phyloP scores from a whole-genome alignment of 371 early-diverging fungal genomes.

The Rhizomucor miehei region DNA sequence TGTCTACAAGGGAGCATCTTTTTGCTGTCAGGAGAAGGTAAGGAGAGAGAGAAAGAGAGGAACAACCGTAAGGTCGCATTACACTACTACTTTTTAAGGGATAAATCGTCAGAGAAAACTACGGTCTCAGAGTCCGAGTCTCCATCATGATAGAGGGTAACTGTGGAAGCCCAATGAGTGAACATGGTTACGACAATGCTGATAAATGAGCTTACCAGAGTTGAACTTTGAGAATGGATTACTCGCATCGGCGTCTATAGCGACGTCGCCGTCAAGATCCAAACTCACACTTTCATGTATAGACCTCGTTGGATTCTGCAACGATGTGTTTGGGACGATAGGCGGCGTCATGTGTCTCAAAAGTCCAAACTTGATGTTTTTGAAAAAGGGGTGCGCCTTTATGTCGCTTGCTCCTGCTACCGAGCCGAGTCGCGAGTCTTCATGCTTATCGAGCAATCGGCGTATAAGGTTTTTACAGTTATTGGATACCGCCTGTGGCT shows the following conservation, averaged over 20 bases:
- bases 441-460: constrained; percentile 82
- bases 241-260: constrained; percentile 8
- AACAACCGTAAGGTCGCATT: no score
- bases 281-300: constrained; percentile 63
- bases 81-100: no score
- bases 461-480: constrained; percentile 76
- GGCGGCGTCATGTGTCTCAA: constrained; percentile 87
- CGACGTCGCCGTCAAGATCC: constrained; percentile 45
- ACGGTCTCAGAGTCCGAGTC: constrained; percentile 23
- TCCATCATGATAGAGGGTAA: constrained; percentile 19
- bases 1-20: no score
- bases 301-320: constrained; percentile 43
- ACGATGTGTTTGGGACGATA: constrained; percentile 72
- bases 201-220: constrained; percentile 65
- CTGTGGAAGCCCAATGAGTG: no score
- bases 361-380: constrained; percentile 88
- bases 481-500: constrained; percentile 26
- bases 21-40: no score
- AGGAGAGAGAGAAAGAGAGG: no score
- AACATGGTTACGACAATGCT: no score
- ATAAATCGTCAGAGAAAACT: constrained; percentile 1
- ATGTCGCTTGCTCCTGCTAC: constrained; percentile 93
- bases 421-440: constrained; percentile 80
- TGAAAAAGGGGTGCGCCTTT: constrained; percentile 93
- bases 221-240: constrained; percentile 64